Evolutionary conservation across 2,329 filamentous ascomycete species (phyloP).

Genomic region (Trichoderma sp.): DNA sequence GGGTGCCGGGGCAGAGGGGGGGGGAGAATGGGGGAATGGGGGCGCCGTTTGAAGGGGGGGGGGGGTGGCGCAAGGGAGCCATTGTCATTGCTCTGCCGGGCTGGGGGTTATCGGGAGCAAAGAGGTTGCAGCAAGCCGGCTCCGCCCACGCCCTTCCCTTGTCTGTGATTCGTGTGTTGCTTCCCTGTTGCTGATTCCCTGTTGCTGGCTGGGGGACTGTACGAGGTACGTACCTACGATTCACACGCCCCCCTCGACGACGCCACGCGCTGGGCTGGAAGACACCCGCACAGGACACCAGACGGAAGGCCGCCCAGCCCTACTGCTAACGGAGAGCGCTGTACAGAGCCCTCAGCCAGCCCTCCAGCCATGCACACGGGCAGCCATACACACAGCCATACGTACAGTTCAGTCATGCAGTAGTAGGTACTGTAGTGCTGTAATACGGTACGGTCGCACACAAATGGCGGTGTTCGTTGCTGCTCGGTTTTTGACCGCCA

Average conservation of each 20-base stretch:
- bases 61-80: constrained; percentile 12
- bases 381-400: neutral
- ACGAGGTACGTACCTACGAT: too few species aligned
- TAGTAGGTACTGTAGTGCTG: too few species aligned
- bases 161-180: too few species aligned
- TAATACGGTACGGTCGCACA: neutral
- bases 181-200: neutral
- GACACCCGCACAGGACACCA: neutral
- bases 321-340: too few species aligned
- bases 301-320: constrained; percentile 10
- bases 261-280: too few species aligned
- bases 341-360: too few species aligned
- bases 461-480: constrained; percentile 18
- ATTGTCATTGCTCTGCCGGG: constrained; percentile 11
- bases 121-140: constrained; percentile 10
- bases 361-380: neutral
- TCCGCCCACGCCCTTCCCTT: neutral
- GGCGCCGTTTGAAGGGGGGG: neutral
- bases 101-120: constrained; percentile 16
- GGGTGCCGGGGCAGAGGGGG: constrained; percentile 16
- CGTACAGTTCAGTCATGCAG: neutral
- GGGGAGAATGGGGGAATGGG: constrained; percentile 11
- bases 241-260: too few species aligned
- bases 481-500: constrained; percentile 17
- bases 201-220: neutral